Evolutionary conservation across 805 yeast species (phyloP), one percentile per base, ranked within the genome.

Genomic region (Starmerella bacillaris): DNA sequence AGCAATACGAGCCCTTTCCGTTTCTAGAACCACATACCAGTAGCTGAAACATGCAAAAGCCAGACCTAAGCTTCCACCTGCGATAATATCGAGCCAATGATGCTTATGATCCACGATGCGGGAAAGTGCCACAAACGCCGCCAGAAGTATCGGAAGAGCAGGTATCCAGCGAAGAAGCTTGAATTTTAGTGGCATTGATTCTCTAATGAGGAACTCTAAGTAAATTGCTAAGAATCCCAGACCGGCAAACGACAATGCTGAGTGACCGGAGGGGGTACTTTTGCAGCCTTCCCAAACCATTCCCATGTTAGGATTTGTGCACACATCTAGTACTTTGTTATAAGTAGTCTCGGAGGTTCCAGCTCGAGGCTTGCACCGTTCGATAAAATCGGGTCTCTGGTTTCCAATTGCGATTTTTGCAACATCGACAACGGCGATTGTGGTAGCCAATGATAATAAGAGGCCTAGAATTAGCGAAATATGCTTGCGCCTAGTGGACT

Each of bases 71-170:
- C 61, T 14, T 20, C 77, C 61, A 3, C 98, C 98, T 12, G 75
- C 49, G 2, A 77, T 46, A 1, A 89, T 76, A 55, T 86, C 98
- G 14, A 78, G 61, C 51, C 79, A 82, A 56, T 86, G 96, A 51
- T 86, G 98, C 53, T 95, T 67, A 57, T 84, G 84, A 56, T 86
- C 98, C 48, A 78, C 76, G 1, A 94, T 79, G 48, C 98, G 67
- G 27, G 89, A 72, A 30, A 79, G 55, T 0, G 95, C 96, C 45
- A 86, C 73, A 43, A 74, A 63, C 1, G 67, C 50, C 0, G 96
- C 94, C 5, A 77, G 65, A 4, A 80, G 46, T 1, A 51, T 18
- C n/a, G 64, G 63, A 8, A 47, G 33, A 7, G 9, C 6, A 8
- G 22, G 22, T 9, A 14, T 18, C 22, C 18, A 29, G 6, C 15